phyloP scores from a whole-genome alignment of 805 yeast species.

The Sugiyamaella valdiviana region DNA sequence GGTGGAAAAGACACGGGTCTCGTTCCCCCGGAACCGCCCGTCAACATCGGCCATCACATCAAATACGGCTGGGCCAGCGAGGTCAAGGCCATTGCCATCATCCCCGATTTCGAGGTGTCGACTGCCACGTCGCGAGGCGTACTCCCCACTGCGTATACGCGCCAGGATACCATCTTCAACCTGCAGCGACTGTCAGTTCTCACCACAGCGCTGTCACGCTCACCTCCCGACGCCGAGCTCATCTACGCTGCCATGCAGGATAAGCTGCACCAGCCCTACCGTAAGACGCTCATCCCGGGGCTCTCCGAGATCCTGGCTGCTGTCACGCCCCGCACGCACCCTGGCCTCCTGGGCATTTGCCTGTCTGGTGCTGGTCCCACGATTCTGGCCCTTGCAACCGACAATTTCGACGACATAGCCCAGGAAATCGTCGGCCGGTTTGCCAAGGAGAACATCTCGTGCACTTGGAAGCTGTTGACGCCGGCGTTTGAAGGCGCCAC shows the following conservation, averaged over 20 bases:
- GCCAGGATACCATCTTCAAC: constrained; percentile 83
- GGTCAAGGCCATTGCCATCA: constrained; percentile 82
- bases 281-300: constrained; percentile 88
- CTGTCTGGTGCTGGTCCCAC: constrained; percentile 98
- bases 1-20: constrained; percentile 65
- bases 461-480: constrained; percentile 78
- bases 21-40: constrained; percentile 77
- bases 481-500: constrained; percentile 85
- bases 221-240: constrained; percentile 72
- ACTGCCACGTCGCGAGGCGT: constrained; percentile 90
- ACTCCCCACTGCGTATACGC: constrained; percentile 70
- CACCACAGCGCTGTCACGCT: constrained; percentile 84
- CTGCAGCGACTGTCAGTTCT: constrained; percentile 88
- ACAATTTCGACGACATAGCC: constrained; percentile 79
- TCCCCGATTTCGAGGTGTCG: constrained; percentile 90
- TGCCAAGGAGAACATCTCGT: constrained; percentile 55
- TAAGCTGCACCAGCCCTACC: constrained; percentile 93
- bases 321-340: constrained; percentile 74
- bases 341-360: constrained; percentile 89
- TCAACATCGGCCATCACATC: constrained; percentile 80
- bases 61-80: constrained; percentile 75
- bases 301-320: constrained; percentile 69
- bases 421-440: constrained; percentile 65
- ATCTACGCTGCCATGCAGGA: constrained; percentile 97
- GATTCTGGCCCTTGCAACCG: constrained; percentile 86